Evolutionary conservation across 202 grass and related monocot genomes (phyloP).

Genomic region (Zoysia matrella): DNA sequence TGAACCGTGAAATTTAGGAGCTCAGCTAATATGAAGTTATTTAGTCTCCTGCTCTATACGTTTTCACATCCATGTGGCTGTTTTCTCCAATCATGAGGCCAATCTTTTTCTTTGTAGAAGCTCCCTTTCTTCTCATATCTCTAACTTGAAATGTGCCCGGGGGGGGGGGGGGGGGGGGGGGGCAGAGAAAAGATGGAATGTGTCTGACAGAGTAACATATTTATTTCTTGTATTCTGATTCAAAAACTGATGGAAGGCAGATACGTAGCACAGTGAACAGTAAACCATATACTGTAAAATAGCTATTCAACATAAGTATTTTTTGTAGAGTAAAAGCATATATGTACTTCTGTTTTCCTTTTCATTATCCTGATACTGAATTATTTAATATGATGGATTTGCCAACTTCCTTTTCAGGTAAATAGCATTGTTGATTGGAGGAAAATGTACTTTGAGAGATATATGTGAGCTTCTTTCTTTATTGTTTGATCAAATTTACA

Average conservation of each 20-base stretch:
- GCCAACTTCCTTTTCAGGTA: conserved; percentile 61
- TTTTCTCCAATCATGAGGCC: not conserved
- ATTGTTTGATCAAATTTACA: not conserved
- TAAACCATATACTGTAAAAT: not conserved
- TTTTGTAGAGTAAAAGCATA: not conserved
- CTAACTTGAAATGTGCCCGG: not conserved
- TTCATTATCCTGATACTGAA: not conserved
- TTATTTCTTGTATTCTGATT: not conserved
- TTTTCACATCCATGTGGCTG: not conserved
- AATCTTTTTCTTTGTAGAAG: conserved; percentile 4
- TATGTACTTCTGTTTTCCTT: not conserved
- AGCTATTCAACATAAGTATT: not conserved
- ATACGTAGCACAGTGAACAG: conserved; percentile 14
- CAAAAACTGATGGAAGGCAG: not conserved
- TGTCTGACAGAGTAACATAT: not conserved
- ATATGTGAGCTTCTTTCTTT: conserved; percentile 69
- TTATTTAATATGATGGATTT: conserved; percentile 21
- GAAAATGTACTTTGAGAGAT: conserved; percentile 92
- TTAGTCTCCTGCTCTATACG: not conserved
- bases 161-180: no score
- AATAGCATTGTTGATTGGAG: conserved; percentile 96
- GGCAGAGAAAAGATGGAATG: conserved; percentile 11
- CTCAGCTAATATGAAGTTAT: conserved; percentile 1
- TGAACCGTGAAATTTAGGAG: conserved; percentile 5
- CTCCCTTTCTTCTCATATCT: conserved; percentile 8